phyloP scores from a whole-genome alignment of 108 stramenopile genomes.

The Schizochytrium sp. region DNA sequence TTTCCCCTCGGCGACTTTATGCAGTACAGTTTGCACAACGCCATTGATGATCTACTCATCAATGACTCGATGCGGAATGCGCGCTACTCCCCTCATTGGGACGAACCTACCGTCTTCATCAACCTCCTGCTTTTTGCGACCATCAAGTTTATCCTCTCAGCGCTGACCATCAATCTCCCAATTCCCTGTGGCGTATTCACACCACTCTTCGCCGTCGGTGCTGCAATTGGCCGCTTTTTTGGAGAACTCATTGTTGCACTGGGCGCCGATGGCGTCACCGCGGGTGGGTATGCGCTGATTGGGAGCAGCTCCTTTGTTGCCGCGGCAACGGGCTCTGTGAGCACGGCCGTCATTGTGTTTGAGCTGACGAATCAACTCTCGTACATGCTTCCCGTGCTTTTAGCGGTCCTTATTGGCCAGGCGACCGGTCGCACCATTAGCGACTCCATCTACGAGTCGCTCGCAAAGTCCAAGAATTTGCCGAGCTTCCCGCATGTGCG shows the following conservation, averaged over 20 bases:
- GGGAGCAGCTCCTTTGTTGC: conserved; percentile 38
- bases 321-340: conserved; percentile 35
- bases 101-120: background rate
- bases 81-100: background rate
- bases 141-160: background rate
- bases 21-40: background rate
- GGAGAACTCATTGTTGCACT: conserved; percentile 28
- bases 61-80: background rate
- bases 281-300: conserved; percentile 36
- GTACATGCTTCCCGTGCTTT: conserved; percentile 31
- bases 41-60: background rate
- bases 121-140: conserved; percentile 19
- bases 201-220: conserved; percentile 37
- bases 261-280: background rate
- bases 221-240: conserved; percentile 33
- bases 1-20: background rate
- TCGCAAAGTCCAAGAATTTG: conserved; percentile 22
- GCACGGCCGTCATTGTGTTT: conserved; percentile 37
- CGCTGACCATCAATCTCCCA: conserved; percentile 19
- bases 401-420: conserved; percentile 12
- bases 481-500: conserved; percentile 24
- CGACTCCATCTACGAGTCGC: conserved; percentile 6
- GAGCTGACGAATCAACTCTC: conserved; percentile 42
- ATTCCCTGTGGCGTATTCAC: conserved; percentile 43
- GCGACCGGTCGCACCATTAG: background rate